These are phyloP conservation scores for Endothia cerciana DNA, from an alignment of 2,329 filamentous ascomycete species.

Conservation along the genomic window DNA sequence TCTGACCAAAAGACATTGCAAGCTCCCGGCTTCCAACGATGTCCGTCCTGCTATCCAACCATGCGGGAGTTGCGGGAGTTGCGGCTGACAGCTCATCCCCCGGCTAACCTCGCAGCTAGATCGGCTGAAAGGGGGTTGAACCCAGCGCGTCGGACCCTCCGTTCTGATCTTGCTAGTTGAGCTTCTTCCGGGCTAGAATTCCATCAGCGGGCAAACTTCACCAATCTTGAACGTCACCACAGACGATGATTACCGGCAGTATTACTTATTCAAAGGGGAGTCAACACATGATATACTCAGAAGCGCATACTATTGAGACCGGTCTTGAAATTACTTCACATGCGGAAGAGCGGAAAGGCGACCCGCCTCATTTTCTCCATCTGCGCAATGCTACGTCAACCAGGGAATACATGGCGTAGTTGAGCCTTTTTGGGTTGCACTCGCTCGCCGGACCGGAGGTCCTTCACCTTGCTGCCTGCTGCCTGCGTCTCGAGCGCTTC, in stretches of 20 bases:
- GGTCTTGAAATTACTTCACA: neutral
- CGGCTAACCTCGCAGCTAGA: neutral
- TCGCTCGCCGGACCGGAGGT: neutral
- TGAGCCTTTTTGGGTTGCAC: neutral
- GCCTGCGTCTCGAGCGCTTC: neutral
- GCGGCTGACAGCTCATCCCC: conserved; percentile 1
- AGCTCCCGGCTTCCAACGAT: neutral
- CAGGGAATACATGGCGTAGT: neutral
- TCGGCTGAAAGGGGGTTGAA: neutral
- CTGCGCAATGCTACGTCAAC: conserved; percentile 3
- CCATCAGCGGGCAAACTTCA: neutral
- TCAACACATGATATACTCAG: neutral
- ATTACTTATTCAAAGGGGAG: neutral
- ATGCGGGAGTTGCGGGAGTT: conserved; percentile 1
- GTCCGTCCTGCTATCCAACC: neutral
- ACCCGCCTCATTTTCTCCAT: neutral
- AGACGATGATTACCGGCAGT: neutral
- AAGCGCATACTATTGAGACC: neutral
- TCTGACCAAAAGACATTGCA: neutral
- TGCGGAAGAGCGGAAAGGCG: neutral
- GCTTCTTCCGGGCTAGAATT: neutral
- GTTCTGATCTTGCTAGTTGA: neutral
- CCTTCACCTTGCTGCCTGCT: neutral
- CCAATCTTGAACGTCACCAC: neutral
- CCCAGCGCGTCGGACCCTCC: neutral